phyloP scores from a whole-genome alignment of 495 filamentous ascomycete genomes.

The Lindgomyces ingoldianus region DNA sequence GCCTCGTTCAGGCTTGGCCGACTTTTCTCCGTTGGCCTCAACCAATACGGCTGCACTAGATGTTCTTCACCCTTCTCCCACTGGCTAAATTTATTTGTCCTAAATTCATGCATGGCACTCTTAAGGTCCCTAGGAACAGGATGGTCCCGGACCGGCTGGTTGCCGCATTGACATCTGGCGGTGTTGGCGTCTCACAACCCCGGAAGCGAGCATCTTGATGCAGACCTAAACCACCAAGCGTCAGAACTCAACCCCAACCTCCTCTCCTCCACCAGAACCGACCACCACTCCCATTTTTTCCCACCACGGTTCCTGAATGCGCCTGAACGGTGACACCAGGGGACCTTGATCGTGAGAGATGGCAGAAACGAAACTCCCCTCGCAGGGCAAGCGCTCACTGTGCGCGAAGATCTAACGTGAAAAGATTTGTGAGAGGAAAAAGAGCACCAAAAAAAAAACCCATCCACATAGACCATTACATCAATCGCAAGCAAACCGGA shows the following conservation, averaged over 20 bases:
- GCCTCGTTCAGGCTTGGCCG: neutral
- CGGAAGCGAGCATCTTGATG: conserved; percentile 33
- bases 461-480: too few species aligned
- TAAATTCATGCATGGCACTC: conserved; percentile 19
- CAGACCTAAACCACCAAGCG: conserved; percentile 30
- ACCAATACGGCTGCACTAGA: neutral
- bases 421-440: neutral
- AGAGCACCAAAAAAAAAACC: too few species aligned
- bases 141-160: conserved; percentile 3
- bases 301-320: conserved; percentile 12
- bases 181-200: conserved; percentile 29
- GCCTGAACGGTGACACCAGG: conserved; percentile 9
- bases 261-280: conserved; percentile 15
- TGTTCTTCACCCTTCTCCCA: neutral
- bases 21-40: neutral
- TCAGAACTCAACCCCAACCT: conserved; percentile 34
- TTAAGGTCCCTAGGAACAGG: conserved; percentile 7
- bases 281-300: neutral
- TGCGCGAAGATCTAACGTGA: neutral
- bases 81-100: neutral
- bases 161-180: conserved; percentile 21
- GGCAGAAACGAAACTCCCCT: conserved; percentile 24
- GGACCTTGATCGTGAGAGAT: neutral
- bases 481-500: neutral
- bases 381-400: conserved; percentile 17